These are phyloP conservation scores for Neurospora sublineolata DNA, from an alignment of 495 filamentous ascomycete genomes.

Conservation along the genomic window DNA sequence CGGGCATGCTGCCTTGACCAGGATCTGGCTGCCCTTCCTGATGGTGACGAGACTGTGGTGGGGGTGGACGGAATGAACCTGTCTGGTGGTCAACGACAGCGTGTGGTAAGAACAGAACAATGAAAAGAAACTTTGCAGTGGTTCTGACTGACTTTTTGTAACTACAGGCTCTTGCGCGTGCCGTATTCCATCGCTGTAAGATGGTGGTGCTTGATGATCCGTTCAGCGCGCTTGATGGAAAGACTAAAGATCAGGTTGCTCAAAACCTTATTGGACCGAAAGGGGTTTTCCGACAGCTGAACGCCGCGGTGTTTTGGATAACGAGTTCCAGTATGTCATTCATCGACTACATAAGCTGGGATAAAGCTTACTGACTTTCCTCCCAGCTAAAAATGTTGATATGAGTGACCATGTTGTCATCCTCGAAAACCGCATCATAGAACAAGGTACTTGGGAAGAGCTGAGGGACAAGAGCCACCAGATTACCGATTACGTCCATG, in stretches of 20 bases:
- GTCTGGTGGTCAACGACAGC: conserved; percentile 53
- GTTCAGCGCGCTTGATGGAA: conserved; percentile 26
- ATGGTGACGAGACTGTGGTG: conserved; percentile 45
- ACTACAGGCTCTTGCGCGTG: conserved; percentile 26
- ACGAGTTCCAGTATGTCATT: conserved; percentile 20
- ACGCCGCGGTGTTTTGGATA: conserved; percentile 31
- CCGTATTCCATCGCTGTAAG: conserved; percentile 20
- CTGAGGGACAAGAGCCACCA: conserved; percentile 4
- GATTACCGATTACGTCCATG: conserved; percentile 11
- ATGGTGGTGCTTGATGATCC: conserved; percentile 28
- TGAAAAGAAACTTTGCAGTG: background rate
- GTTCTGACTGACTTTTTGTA: background rate
- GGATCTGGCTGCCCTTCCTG: conserved; percentile 42
- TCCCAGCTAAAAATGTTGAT: conserved; percentile 9
- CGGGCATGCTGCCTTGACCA: conserved; percentile 45
- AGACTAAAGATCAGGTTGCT: conserved; percentile 28
- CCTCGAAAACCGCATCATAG: conserved; percentile 9
- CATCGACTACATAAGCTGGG: background rate
- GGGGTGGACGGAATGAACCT: conserved; percentile 50
- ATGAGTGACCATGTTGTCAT: conserved; percentile 14
- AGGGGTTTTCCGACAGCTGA: conserved; percentile 25
- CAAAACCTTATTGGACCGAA: conserved; percentile 25
- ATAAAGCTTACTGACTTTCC: background rate
- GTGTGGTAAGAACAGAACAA: conserved; percentile 21
- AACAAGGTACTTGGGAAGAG: conserved; percentile 15